Conservation (phyloP, 805 yeast species). For the Candida koratica region DNA sequence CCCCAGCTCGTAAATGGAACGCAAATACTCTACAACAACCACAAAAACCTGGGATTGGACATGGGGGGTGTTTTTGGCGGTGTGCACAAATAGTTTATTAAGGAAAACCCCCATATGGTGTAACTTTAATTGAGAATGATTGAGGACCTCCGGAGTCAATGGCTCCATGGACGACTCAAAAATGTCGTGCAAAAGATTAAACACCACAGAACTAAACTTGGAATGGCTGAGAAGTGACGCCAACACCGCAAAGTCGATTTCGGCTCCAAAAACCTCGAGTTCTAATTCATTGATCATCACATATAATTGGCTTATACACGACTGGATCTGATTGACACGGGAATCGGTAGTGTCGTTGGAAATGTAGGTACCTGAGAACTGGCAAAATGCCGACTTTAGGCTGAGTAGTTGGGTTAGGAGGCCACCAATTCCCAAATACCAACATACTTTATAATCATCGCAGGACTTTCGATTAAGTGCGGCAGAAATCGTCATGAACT, state of each 20-base stretch:
- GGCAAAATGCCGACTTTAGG: not conserved
- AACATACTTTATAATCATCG: constrained; percentile 5
- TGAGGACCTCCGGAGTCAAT: constrained; percentile 10
- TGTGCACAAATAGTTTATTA: not conserved
- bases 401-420: not conserved
- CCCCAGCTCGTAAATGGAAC: constrained; percentile 11
- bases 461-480: not conserved
- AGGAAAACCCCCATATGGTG: constrained; percentile 1
- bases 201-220: not conserved
- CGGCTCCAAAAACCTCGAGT: constrained; percentile 1
- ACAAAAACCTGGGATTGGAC: not conserved
- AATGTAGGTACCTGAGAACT: no score
- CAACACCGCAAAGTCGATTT: constrained; percentile 1
- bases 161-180: constrained; percentile 3
- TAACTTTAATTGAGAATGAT: constrained; percentile 8
- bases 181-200: not conserved
- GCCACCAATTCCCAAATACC: constrained; percentile 2
- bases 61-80: not conserved
- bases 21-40: constrained; percentile 6
- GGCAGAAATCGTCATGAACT: constrained; percentile 3
- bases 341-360: no score
- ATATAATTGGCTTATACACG: not conserved
- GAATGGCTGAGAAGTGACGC: not conserved
- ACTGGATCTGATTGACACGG: no score
- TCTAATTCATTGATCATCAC: constrained; percentile 2